Conservation (phyloP, 192 early-diverging fungal genomes). For the Fimicolochytrium jonesii region DNA sequence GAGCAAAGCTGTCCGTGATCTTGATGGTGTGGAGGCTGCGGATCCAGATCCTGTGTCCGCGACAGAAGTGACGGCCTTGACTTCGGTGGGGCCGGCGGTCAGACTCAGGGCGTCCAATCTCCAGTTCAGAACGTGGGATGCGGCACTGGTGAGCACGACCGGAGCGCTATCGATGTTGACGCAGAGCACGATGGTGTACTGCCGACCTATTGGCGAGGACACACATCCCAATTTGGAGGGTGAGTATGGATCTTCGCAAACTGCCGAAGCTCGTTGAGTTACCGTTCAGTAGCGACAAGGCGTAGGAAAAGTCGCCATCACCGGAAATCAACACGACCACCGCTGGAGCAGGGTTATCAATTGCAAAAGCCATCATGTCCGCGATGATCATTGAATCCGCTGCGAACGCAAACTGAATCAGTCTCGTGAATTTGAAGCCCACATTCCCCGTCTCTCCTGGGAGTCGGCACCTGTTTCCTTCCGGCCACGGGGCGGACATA, state of each 20-base stretch:
- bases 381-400: constrained; percentile 13
- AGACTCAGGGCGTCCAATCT: not conserved
- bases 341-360: constrained; percentile 6
- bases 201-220: too few relatives aligned
- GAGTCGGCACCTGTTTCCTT: constrained; percentile 9
- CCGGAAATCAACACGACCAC: constrained; percentile 15
- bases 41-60: too few relatives aligned
- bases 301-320: constrained; percentile 11
- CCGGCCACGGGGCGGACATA: constrained; percentile 8
- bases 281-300: not conserved
- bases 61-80: too few relatives aligned
- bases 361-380: constrained; percentile 16
- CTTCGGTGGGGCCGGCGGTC: too few relatives aligned
- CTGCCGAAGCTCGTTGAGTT: too few relatives aligned
- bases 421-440: not conserved
- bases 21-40: too few relatives aligned
- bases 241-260: too few relatives aligned
- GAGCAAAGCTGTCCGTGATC: too few relatives aligned
- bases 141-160: not conserved
- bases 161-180: constrained; percentile 1
- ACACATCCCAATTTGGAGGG: too few relatives aligned
- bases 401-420: not conserved
- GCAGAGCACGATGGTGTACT: constrained; percentile 9
- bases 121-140: not conserved
- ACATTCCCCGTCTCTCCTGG: not conserved